These are phyloP conservation scores for Pestalotiopsis sp. DNA, from an alignment of 2,329 filamentous ascomycete species.

Conservation along the genomic window DNA sequence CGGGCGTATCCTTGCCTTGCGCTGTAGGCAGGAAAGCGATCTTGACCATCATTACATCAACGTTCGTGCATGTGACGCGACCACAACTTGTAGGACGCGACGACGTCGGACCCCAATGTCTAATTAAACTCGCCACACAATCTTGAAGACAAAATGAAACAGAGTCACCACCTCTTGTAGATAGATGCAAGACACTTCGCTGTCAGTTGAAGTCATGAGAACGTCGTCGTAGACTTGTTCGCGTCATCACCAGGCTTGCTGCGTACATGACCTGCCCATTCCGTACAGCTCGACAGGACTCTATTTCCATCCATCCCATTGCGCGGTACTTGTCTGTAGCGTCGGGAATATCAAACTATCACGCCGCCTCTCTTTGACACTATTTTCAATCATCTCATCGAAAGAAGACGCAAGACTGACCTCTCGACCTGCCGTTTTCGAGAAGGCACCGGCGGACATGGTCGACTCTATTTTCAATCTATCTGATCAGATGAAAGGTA, in stretches of 20 bases:
- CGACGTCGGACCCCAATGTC: neutral
- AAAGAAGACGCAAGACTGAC: neutral
- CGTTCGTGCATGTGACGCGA: too few species aligned
- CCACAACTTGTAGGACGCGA: too few species aligned
- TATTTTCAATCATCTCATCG: neutral
- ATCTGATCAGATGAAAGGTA: neutral
- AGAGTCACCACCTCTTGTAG: neutral
- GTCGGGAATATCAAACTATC: neutral
- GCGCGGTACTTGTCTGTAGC: neutral
- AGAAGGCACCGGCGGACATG: constrained; percentile 1
- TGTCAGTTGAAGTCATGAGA: neutral
- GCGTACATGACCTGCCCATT: neutral
- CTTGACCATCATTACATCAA: too few species aligned
- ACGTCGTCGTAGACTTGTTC: neutral
- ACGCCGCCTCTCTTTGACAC: neutral
- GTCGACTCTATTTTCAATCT: neutral
- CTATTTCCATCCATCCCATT: neutral
- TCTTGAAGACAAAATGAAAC: neutral
- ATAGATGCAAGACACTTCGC: neutral
- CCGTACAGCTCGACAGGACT: neutral
- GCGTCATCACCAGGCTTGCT: neutral
- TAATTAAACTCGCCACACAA: neutral
- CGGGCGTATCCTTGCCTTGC: too few species aligned
- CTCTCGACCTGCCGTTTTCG: constrained; percentile 7
- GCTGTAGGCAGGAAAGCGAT: too few species aligned